phyloP scores from a whole-genome alignment of 164 flowering plant species.

The Kingdonia uniflora region DNA sequence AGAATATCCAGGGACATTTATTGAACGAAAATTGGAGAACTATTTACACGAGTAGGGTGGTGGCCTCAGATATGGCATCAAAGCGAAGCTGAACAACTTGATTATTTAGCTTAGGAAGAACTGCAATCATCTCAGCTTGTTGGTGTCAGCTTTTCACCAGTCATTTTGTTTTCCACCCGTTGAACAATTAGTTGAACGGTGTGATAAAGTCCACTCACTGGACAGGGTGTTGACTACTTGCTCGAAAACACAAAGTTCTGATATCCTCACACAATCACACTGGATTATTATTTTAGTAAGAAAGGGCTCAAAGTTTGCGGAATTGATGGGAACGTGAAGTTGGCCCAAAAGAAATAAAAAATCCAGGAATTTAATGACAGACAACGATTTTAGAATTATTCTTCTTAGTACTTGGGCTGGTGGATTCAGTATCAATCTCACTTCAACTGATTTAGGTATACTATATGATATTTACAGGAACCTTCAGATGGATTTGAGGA shows the following conservation, averaged over 20 bases:
- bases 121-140: conserved; percentile 92
- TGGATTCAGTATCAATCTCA: conserved; percentile 93
- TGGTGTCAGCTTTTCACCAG: conserved; percentile 56
- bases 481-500: conserved; percentile 99
- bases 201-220: conserved; percentile 80
- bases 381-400: conserved; percentile 61
- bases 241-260: conserved; percentile 75
- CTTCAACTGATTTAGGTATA: conserved; percentile 93
- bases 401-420: conserved; percentile 97
- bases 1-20: conserved; percentile 66
- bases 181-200: conserved; percentile 71
- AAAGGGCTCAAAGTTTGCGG: conserved; percentile 74
- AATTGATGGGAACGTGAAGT: conserved; percentile 75
- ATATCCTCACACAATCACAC: conserved; percentile 86
- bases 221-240: conserved; percentile 65
- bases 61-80: conserved; percentile 35
- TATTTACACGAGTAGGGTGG: conserved; percentile 32
- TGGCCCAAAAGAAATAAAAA: conserved; percentile 70
- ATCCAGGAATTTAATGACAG: conserved; percentile 79
- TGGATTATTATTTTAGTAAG: conserved; percentile 85
- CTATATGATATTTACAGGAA: conserved; percentile 99
- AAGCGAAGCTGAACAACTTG: conserved; percentile 60
- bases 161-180: conserved; percentile 67
- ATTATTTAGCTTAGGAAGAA: conserved; percentile 83
- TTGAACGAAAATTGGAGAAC: conserved; percentile 50